Percentiles rank a stretch among this genome's conserved stretches.
phyloP scores from a whole-genome alignment of 345 rosid species.

The Heritiera littoralis region DNA sequence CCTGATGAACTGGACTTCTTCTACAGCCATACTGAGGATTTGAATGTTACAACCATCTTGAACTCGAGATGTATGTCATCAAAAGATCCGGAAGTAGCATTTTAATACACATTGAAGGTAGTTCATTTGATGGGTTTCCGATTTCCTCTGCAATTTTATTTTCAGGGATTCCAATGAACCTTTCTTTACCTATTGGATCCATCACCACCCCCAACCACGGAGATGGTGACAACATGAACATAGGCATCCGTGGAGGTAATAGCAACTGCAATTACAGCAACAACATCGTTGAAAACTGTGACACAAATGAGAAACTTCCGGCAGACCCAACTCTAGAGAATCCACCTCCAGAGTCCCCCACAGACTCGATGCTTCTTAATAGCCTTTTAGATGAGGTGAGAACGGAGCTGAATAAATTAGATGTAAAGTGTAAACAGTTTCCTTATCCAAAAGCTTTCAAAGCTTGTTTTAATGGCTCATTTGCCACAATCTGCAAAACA shows the following conservation, averaged over 20 bases:
- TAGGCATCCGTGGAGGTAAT: background rate
- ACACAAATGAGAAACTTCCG: background rate
- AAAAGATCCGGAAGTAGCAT: background rate
- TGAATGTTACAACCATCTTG: background rate
- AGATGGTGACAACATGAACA: background rate
- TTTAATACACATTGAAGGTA: background rate
- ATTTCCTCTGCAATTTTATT: background rate
- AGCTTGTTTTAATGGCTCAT: background rate
- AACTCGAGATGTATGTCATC: slow-evolving; percentile 1
- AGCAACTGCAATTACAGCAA: background rate
- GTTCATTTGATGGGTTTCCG: background rate
- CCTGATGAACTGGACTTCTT: background rate
- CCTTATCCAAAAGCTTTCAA: background rate
- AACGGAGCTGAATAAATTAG: background rate
- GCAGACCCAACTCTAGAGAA: background rate
- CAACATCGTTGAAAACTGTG: background rate
- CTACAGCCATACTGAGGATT: background rate
- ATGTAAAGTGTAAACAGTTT: too few relatives aligned
- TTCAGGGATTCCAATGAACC: background rate
- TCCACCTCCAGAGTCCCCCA: background rate
- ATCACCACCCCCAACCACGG: background rate
- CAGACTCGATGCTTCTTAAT: background rate
- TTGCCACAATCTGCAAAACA: background rate
- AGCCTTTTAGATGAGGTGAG: background rate
- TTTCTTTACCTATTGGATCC: background rate